Conservation (phyloP, 2,329 filamentous ascomycete genomes). For the Dendrostoma leiphaemia region DNA sequence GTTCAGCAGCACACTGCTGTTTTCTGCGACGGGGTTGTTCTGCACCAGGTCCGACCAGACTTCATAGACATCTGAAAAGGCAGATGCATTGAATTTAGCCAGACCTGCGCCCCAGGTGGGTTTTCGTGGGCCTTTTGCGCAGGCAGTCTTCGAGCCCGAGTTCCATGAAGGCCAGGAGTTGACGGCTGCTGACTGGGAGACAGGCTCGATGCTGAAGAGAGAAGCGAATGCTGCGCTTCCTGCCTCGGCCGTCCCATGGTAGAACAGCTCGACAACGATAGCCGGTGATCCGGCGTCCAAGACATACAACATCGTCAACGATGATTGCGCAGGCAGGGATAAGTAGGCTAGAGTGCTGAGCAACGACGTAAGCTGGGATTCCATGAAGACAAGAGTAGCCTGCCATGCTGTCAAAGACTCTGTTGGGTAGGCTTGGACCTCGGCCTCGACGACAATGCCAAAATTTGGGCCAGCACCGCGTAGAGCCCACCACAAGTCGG, state of each 20-base stretch:
- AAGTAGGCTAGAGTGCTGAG: not conserved
- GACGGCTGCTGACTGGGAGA: not conserved
- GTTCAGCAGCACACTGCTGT: not conserved
- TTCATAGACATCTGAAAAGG: not conserved
- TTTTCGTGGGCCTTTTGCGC: not conserved
- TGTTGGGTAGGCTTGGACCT: slow-evolving; percentile 40
- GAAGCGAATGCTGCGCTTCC: not conserved
- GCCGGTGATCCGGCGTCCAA: not conserved
- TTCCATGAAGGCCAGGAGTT: not conserved
- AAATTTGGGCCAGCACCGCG: slow-evolving; percentile 59
- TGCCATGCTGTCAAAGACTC: not conserved
- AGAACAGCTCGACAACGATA: not conserved
- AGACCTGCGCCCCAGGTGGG: not conserved
- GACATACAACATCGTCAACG: not conserved
- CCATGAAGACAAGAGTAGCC: not conserved
- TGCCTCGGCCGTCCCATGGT: not conserved
- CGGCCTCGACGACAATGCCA: slow-evolving; percentile 51
- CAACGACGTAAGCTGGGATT: not conserved
- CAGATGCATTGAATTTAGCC: not conserved
- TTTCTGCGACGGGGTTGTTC: not conserved
- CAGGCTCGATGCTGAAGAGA: not conserved
- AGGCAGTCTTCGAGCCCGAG: not conserved
- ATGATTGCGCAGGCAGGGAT: not conserved
- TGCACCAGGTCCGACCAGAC: not conserved
- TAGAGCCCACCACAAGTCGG: slow-evolving; percentile 57